These are phyloP conservation scores for Penicillium sp. DNA, from an alignment of 2,329 filamentous ascomycete species.

Conservation along the genomic window DNA sequence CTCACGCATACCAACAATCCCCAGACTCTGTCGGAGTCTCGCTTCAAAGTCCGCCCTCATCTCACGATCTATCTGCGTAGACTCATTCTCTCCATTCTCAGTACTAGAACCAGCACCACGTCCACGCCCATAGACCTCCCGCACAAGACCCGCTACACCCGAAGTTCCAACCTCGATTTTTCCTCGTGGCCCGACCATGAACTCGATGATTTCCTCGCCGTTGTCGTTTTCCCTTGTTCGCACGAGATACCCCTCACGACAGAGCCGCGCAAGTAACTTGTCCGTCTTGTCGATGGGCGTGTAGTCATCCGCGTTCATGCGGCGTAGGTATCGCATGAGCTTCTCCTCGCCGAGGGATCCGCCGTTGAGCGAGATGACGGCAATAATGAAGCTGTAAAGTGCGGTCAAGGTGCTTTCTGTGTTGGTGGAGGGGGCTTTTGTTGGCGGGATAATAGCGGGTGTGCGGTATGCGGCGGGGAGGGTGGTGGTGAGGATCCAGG, in stretches of 20 bases:
- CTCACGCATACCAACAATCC: conserved; percentile 44
- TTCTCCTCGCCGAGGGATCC: conserved; percentile 80
- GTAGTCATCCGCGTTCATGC: conserved; percentile 74
- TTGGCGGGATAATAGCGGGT: conserved; percentile 69
- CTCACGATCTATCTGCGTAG: conserved; percentile 19
- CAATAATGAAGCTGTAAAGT: conserved; percentile 78
- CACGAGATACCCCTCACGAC: conserved; percentile 81
- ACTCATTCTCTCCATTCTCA: neutral
- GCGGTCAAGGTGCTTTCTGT: conserved; percentile 80
- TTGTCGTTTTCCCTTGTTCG: conserved; percentile 69
- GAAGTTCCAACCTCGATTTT: conserved; percentile 81
- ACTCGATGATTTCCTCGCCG: conserved; percentile 78
- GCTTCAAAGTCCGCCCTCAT: conserved; percentile 56
- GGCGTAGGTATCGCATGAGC: conserved; percentile 72
- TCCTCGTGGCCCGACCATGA: conserved; percentile 80
- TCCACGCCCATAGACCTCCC: conserved; percentile 51
- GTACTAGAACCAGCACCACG: conserved; percentile 34
- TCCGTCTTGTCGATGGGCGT: conserved; percentile 78
- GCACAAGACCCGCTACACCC: conserved; percentile 72
- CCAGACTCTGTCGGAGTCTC: conserved; percentile 66
- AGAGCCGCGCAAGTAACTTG: conserved; percentile 71
- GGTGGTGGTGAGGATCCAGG: conserved; percentile 76
- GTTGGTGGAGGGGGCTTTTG: conserved; percentile 65
- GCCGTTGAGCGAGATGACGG: conserved; percentile 71
- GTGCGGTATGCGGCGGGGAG: conserved; percentile 70